phyloP scores from a whole-genome alignment of 2,329 filamentous ascomycete species.

The Fusarium protoensiforme region DNA sequence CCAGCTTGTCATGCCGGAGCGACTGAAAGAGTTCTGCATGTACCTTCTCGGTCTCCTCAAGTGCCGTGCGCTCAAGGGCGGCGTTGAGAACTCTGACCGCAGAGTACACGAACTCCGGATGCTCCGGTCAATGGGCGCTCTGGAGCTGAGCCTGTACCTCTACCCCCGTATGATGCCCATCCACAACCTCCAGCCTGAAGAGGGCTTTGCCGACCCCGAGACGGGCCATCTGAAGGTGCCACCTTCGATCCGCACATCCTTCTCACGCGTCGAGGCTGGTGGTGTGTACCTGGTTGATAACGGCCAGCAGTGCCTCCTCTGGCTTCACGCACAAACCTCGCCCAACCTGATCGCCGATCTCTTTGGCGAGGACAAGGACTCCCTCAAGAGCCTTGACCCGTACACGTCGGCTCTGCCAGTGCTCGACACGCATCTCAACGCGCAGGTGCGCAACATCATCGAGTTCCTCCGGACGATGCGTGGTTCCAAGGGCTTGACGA shows the following conservation, averaged over 20 bases:
- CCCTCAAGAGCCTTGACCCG: conserved; percentile 81
- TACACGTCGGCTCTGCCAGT: conserved; percentile 84
- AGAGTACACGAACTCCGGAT: conserved; percentile 92
- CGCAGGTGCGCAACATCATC: conserved; percentile 92
- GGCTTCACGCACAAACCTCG: conserved; percentile 92
- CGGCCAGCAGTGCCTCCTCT: conserved; percentile 89
- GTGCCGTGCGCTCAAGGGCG: conserved; percentile 91
- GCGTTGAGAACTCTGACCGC: conserved; percentile 89
- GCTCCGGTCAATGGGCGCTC: conserved; percentile 86
- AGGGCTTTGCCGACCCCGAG: conserved; percentile 90
- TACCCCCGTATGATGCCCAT: conserved; percentile 94
- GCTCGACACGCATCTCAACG: conserved; percentile 91
- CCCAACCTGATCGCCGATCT: conserved; percentile 91
- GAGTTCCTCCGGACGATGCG: conserved; percentile 85
- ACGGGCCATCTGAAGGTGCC: conserved; percentile 90
- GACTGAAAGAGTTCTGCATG: conserved; percentile 96
- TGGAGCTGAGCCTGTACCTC: conserved; percentile 89
- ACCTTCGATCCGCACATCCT: conserved; percentile 81
- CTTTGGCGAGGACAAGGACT: conserved; percentile 79
- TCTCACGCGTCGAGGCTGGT: conserved; percentile 88
- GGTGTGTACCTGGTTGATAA: conserved; percentile 97
- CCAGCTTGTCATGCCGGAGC: conserved; percentile 94
- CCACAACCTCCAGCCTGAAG: conserved; percentile 86
- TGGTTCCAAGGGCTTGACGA: conserved; percentile 86
- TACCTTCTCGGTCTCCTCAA: conserved; percentile 93